Base-by-base conservation (phyloP, 2,329 filamentous ascomycete species). In the Cladosporium sp. region DNA sequence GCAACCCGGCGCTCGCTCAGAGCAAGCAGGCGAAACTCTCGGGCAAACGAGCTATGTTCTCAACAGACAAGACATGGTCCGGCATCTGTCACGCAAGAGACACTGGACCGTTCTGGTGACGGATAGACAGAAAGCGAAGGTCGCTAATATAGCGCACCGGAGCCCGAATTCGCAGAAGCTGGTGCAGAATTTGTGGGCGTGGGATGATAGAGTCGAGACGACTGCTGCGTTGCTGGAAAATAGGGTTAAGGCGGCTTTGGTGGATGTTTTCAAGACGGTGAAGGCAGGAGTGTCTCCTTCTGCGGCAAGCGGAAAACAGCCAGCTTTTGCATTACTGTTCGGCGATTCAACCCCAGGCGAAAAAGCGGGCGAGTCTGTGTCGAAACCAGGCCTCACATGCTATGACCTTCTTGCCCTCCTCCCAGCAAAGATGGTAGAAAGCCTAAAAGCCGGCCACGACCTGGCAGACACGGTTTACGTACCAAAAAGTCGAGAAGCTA, bases 1-100 rank as follows among this genome's bases (percentile, higher is more conserved):
- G 7, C 29, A 42, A 8, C 42, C 39, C 4, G 58, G 68, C 2
- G 69, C 76, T 0, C 86, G 80, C 79, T 79, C 76, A 63, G 69
- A 82, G 13, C 83, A 83, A 0, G 69, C 61, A 35, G 55, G 8
- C 35, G 29, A 29, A 39, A 32, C 53, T n/a, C 33, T 51, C 11
- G 13, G 45, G 22, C 51, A 35, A 12, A 53, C 27, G 38, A 36
- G 45, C 29, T 46, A 54, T 62, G 64, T 2, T 62, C 63, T 18
- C 33, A 57, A 54, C 18, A 49, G 48, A n/a, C 30, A 48, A 0
- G 40, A 53, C 33, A 36, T 57, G 7, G 29, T 45, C 25, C 49
- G 63, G 67, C 7, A 63, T 70, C 19, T 80, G 74, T 74, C 74
- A 7, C 43, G 50, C 3, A 52, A 50, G 20, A 46, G 39, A 22